These are phyloP conservation scores for Lavandula angustifolia DNA, from an alignment of 257 asterid genomes.

Conservation along the genomic window DNA sequence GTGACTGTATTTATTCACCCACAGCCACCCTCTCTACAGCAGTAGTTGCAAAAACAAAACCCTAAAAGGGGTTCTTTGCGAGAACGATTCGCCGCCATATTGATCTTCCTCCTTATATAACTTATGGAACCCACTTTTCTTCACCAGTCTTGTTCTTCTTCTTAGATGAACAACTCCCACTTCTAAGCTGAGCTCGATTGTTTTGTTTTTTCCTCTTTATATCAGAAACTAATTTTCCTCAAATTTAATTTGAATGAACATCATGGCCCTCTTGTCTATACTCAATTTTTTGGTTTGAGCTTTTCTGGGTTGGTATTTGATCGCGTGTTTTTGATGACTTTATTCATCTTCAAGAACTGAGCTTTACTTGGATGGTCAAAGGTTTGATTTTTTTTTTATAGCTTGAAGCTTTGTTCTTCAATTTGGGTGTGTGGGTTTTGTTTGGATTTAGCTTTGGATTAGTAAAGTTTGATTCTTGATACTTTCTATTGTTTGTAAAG, in stretches of 20 bases:
- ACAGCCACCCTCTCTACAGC: slow-evolving; percentile 16
- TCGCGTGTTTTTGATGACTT: slow-evolving; percentile 40
- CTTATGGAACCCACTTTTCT: slow-evolving; percentile 31
- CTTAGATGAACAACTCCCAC: slow-evolving; percentile 32
- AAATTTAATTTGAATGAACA: slow-evolving; percentile 32
- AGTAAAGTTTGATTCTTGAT: slow-evolving; percentile 27
- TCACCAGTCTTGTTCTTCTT: slow-evolving; percentile 21
- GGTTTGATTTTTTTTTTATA: slow-evolving; percentile 43
- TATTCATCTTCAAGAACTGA: slow-evolving; percentile 29
- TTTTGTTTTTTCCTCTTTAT: not conserved
- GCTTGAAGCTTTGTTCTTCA: slow-evolving; percentile 32
- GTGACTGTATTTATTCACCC: slow-evolving; percentile 44
- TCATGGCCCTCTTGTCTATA: slow-evolving; percentile 35
- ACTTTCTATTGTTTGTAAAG: slow-evolving; percentile 32
- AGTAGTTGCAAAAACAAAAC: slow-evolving; percentile 57
- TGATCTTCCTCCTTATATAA: slow-evolving; percentile 42
- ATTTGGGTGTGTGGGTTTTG: slow-evolving; percentile 35
- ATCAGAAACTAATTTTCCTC: slow-evolving; percentile 13
- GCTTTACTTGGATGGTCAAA: slow-evolving; percentile 47
- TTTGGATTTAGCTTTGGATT: slow-evolving; percentile 29
- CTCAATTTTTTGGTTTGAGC: slow-evolving; percentile 14
- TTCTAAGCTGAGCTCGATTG: slow-evolving; percentile 29
- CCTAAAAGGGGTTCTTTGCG: slow-evolving; percentile 75
- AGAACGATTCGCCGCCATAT: slow-evolving; percentile 84
- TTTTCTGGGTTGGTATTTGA: slow-evolving; percentile 29